phyloP scores from a whole-genome alignment of 2,329 filamentous ascomycete genomes.

The Aspergillus sp. region DNA sequence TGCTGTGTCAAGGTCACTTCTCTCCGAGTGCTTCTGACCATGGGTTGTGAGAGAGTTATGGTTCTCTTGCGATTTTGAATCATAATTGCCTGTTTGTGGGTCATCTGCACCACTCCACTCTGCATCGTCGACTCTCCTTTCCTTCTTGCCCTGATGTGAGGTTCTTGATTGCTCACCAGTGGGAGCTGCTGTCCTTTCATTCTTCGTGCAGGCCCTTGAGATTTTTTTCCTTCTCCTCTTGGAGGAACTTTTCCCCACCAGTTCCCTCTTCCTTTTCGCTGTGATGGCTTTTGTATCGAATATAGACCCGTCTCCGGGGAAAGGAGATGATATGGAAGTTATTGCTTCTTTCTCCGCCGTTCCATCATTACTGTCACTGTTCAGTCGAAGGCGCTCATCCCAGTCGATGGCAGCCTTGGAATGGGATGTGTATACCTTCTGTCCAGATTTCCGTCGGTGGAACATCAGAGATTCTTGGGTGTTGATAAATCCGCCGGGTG shows the following conservation, averaged over 20 bases:
- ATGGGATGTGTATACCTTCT: slow-evolving; percentile 16
- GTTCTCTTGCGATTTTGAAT: too few relatives aligned
- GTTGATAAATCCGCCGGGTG: slow-evolving; percentile 1
- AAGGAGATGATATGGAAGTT: slow-evolving; percentile 17
- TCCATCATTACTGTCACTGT: slow-evolving; percentile 14
- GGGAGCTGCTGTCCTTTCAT: too few relatives aligned
- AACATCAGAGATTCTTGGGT: slow-evolving; percentile 19
- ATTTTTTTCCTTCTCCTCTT: not conserved
- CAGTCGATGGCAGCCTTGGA: slow-evolving; percentile 23
- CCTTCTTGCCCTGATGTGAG: too few relatives aligned
- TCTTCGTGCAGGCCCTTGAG: too few relatives aligned
- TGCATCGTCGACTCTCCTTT: too few relatives aligned
- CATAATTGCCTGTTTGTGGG: too few relatives aligned
- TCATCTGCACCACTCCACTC: too few relatives aligned
- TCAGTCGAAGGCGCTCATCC: slow-evolving; percentile 30
- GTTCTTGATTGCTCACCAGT: too few relatives aligned
- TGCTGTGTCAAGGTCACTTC: too few relatives aligned
- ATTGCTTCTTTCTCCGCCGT: not conserved
- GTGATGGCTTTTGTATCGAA: not conserved
- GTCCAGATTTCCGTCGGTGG: slow-evolving; percentile 11
- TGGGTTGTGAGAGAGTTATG: too few relatives aligned
- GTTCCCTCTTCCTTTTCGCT: not conserved
- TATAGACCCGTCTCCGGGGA: slow-evolving; percentile 1
- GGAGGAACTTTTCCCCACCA: not conserved
- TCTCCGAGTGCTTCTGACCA: too few relatives aligned